phyloP scores from a whole-genome alignment of 2,329 filamentous ascomycete genomes.

The Pyricularia sp. region DNA sequence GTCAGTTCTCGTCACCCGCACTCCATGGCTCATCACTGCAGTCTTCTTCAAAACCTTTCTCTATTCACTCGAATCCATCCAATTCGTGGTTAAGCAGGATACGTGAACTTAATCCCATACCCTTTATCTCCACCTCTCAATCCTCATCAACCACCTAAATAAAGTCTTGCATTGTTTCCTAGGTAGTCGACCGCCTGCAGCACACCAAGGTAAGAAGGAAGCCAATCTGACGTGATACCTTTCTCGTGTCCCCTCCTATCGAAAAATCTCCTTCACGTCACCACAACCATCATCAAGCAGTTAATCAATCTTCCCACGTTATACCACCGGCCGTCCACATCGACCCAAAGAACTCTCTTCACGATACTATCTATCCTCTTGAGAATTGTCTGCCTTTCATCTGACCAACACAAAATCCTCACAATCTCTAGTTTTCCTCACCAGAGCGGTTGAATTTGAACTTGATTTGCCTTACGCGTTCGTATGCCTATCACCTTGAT shows the following conservation, averaged over 20 bases:
- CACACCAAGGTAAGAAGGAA: background rate
- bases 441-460: background rate
- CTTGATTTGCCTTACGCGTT: background rate
- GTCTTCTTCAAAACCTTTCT: background rate
- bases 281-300: background rate
- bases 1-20: background rate
- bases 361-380: background rate
- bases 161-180: background rate
- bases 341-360: background rate
- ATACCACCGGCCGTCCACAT: background rate
- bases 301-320: background rate
- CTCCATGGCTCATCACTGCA: background rate
- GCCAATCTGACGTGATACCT: background rate
- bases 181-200: background rate
- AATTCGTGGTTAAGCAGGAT: background rate
- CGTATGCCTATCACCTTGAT: background rate
- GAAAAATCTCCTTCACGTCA: background rate
- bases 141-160: background rate
- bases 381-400: background rate
- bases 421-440: background rate
- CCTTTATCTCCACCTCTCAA: background rate
- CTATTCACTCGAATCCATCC: background rate
- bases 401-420: background rate
- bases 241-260: background rate
- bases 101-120: background rate